Conservation (phyloP, 2,329 filamentous ascomycete species). For the Macroventuria anomochaeta region DNA sequence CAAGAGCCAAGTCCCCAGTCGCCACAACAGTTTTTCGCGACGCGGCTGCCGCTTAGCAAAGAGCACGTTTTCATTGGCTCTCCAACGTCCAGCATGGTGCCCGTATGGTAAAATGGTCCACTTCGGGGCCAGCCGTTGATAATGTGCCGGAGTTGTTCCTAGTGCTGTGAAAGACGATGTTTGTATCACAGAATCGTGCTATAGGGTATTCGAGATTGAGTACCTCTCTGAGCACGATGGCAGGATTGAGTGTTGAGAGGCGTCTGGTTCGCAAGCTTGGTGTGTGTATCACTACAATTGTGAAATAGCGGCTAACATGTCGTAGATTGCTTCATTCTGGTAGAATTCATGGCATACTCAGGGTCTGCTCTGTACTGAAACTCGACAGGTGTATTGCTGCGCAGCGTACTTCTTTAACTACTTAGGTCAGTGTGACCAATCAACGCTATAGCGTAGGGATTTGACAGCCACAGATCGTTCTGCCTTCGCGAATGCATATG, state of each 20-base stretch:
- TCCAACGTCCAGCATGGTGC: conserved; percentile 29
- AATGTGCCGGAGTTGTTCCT: not conserved
- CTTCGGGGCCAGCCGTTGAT: conserved; percentile 12
- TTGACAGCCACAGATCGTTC: conserved; percentile 23
- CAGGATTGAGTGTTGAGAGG: conserved; percentile 23
- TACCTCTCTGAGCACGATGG: conserved; percentile 5
- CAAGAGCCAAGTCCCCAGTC: conserved; percentile 14
- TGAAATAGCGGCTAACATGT: not conserved
- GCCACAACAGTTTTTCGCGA: conserved; percentile 3
- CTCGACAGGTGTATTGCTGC: conserved; percentile 39
- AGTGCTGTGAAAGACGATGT: not conserved
- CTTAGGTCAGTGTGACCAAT: conserved; percentile 22
- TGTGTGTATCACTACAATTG: not conserved
- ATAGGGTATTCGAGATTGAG: conserved; percentile 5
- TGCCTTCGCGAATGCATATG: conserved; percentile 42
- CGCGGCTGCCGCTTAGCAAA: conserved; percentile 27
- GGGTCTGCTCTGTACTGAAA: no score
- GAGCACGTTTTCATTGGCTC: conserved; percentile 22
- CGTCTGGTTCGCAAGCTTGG: conserved; percentile 38
- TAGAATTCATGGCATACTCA: not conserved
- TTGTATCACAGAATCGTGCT: conserved; percentile 9
- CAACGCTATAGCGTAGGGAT: not conserved
- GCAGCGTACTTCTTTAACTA: conserved; percentile 45
- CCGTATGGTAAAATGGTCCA: conserved; percentile 6
- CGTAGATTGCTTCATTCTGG: conserved; percentile 38